These are phyloP conservation scores for Tricholoma matsutake DNA, from an alignment of 768 basidiomycete species.

Conservation along the genomic window DNA sequence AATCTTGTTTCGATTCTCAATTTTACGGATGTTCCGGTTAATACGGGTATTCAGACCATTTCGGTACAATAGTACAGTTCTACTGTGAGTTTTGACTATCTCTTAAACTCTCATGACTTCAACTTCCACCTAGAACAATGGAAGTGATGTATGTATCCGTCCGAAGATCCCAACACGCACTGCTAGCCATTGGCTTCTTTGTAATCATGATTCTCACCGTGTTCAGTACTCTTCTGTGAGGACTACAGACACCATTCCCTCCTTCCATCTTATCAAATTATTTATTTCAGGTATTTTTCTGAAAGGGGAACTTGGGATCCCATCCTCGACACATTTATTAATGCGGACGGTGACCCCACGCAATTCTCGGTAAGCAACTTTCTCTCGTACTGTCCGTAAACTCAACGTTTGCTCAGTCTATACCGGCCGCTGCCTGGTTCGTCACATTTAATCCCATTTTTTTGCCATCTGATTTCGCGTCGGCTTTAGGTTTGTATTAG, in stretches of 20 bases:
- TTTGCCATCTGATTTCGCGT: not conserved
- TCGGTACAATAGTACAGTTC: conserved; percentile 52
- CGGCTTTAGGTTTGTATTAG: conserved; percentile 64
- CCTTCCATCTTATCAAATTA: not conserved
- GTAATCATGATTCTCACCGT: conserved; percentile 84
- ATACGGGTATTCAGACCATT: conserved; percentile 68
- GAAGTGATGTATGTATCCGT: conserved; percentile 93
- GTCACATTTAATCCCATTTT: not conserved
- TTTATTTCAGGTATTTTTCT: conserved; percentile 46
- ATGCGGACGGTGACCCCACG: conserved; percentile 79
- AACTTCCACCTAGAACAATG: conserved; percentile 56
- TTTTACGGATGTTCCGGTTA: conserved; percentile 85
- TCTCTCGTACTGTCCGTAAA: not conserved
- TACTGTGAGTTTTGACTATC: conserved; percentile 52
- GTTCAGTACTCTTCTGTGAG: conserved; percentile 81
- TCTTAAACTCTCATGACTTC: not conserved
- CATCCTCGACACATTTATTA: conserved; percentile 74
- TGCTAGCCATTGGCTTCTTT: conserved; percentile 82
- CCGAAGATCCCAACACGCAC: conserved; percentile 36
- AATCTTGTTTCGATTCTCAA: conserved; percentile 86
- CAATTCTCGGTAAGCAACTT: conserved; percentile 60
- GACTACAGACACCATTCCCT: conserved; percentile 46
- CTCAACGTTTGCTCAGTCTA: conserved; percentile 34
- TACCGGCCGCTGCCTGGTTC: conserved; percentile 32
- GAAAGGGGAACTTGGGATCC: conserved; percentile 91